phyloP scores from a whole-genome alignment of 1,139 yeast genomes.

The Suhomyces panamericanus region DNA sequence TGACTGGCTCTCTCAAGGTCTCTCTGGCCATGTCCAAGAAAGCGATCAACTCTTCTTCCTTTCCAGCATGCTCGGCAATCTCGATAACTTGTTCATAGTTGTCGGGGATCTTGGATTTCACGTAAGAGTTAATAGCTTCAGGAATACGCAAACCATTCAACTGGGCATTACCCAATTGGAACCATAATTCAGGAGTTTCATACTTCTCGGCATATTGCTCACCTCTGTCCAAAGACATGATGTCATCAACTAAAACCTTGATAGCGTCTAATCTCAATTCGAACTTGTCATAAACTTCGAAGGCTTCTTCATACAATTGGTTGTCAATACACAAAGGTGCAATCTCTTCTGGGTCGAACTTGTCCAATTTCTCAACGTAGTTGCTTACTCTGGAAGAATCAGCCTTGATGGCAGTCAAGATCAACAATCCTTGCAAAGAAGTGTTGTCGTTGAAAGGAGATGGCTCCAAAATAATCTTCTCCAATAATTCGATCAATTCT shows the following conservation, averaged over 20 bases:
- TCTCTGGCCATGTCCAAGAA: slow-evolving; percentile 94
- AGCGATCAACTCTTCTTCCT: slow-evolving; percentile 87
- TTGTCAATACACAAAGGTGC: slow-evolving; percentile 91
- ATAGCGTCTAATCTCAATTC: slow-evolving; percentile 78
- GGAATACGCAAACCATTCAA: slow-evolving; percentile 89
- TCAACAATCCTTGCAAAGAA: slow-evolving; percentile 87
- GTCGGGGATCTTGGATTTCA: slow-evolving; percentile 87
- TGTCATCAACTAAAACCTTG: slow-evolving; percentile 87
- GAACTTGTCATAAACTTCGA: slow-evolving; percentile 86
- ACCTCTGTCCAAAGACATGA: slow-evolving; percentile 93
- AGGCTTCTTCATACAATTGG: slow-evolving; percentile 89
- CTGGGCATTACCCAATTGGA: slow-evolving; percentile 94
- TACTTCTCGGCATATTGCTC: slow-evolving; percentile 89
- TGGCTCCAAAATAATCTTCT: slow-evolving; percentile 94
- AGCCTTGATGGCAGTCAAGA: slow-evolving; percentile 93
- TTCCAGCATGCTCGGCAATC: slow-evolving; percentile 93
- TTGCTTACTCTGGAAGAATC: slow-evolving; percentile 82
- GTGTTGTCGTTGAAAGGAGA: slow-evolving; percentile 96
- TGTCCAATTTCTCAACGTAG: slow-evolving; percentile 86
- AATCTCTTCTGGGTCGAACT: slow-evolving; percentile 90
- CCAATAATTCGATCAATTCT: slow-evolving; percentile 90
- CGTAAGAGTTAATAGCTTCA: slow-evolving; percentile 87
- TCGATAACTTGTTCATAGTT: slow-evolving; percentile 92
- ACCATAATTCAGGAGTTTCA: slow-evolving; percentile 87
- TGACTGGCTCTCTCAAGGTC: slow-evolving; percentile 83